These are phyloP conservation scores for Rhodosporidiobolus odoratus DNA, from an alignment of 768 basidiomycete genomes.

Conservation along the genomic window DNA sequence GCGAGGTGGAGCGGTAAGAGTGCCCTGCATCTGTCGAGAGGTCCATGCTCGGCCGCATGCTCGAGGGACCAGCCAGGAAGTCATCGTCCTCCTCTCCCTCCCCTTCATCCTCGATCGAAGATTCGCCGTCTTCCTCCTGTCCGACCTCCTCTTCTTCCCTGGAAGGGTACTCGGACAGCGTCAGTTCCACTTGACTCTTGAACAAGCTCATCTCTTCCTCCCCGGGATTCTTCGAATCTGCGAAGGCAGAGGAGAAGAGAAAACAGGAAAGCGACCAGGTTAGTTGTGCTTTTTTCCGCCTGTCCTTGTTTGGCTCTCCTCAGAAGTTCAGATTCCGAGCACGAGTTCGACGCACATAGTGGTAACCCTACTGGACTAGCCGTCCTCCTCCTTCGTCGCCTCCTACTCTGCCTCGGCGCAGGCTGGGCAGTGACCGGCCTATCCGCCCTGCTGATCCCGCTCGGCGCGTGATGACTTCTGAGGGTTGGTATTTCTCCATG, in stretches of 20 bases:
- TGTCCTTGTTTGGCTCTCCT: not conserved
- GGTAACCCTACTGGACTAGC: constrained; percentile 27
- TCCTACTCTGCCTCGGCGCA: constrained; percentile 2
- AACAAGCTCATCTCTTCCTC: constrained; percentile 33
- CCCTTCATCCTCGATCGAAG: not conserved
- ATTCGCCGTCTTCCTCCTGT: not conserved
- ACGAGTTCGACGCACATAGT: constrained; percentile 11
- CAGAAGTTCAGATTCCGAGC: not conserved
- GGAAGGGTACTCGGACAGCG: not conserved
- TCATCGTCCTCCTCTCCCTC: constrained; percentile 11
- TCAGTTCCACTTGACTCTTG: constrained; percentile 9
- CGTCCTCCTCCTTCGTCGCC: constrained; percentile 25
- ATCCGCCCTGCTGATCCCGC: constrained; percentile 21
- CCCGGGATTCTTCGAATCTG: constrained; percentile 14
- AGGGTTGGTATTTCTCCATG: not conserved
- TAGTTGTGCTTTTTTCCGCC: no score
- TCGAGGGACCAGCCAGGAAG: not conserved
- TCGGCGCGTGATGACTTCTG: constrained; percentile 23
- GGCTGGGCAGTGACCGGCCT: constrained; percentile 15
- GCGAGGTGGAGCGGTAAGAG: not conserved
- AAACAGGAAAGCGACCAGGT: no score
- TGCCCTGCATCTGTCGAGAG: constrained; percentile 1
- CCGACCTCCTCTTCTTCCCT: not conserved
- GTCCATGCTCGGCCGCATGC: constrained; percentile 21
- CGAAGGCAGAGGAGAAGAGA: not conserved